phyloP scores from a whole-genome alignment of 164 flowering plant species.

The Kingdonia uniflora region DNA sequence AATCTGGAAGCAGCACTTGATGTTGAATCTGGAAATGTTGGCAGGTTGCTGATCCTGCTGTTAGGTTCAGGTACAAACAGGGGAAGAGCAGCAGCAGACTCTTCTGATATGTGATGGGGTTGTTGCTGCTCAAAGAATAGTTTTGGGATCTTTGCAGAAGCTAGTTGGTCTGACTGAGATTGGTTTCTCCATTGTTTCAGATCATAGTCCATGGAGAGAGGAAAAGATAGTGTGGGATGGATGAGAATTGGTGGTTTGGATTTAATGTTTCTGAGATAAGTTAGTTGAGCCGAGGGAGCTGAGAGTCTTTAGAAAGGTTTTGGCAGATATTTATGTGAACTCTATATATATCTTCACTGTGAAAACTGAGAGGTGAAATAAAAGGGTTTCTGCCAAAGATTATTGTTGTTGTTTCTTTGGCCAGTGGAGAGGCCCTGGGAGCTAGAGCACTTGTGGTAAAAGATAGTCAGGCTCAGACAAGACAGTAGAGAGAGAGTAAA shows the following conservation, averaged over 20 bases:
- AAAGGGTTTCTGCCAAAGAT: too few relatives aligned
- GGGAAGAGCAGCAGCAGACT: conserved; percentile 44
- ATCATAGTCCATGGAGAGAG: conserved; percentile 55
- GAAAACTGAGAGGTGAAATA: background rate
- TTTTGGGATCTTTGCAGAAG: conserved; percentile 34
- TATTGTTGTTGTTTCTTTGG: background rate
- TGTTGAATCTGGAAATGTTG: conserved; percentile 39
- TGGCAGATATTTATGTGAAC: background rate
- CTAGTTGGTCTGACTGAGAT: conserved; percentile 26
- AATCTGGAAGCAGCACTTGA: conserved; percentile 26
- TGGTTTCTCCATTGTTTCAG: conserved; percentile 72
- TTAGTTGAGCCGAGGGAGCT: too few relatives aligned
- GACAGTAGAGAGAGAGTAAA: conserved; percentile 32
- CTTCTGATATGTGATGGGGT: conserved; percentile 12
- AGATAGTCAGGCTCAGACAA: conserved; percentile 38
- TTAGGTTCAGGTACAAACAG: conserved; percentile 53
- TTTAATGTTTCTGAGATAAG: background rate
- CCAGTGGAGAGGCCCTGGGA: conserved; percentile 1
- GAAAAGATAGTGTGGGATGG: conserved; percentile 3
- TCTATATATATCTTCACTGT: background rate
- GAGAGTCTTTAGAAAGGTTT: too few relatives aligned
- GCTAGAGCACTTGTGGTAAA: conserved; percentile 1
- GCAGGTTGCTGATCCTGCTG: conserved; percentile 28
- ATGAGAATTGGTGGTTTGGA: background rate
- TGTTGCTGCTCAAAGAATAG: conserved; percentile 28